Conservation (phyloP, 2,329 filamentous ascomycete species). For the Stachybotrys echinatus region DNA sequence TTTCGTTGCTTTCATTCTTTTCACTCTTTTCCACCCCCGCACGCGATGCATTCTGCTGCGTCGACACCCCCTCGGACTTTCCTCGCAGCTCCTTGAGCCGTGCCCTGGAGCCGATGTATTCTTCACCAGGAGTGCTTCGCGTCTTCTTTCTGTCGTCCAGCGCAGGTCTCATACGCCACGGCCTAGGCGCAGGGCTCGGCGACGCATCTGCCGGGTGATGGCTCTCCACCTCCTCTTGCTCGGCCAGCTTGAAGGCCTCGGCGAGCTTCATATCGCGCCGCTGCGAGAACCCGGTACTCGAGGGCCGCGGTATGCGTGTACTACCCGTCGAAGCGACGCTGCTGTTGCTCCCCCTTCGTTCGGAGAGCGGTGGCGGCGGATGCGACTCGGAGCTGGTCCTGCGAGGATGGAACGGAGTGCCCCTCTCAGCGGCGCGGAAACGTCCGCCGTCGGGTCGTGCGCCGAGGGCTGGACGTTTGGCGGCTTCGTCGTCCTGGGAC, state of each 20-base stretch:
- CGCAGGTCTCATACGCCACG: slow-evolving; percentile 30
- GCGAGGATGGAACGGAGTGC: slow-evolving; percentile 6
- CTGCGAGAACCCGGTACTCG: slow-evolving; percentile 17
- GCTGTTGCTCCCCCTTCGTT: slow-evolving; percentile 12
- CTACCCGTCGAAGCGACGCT: slow-evolving; percentile 21
- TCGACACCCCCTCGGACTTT: slow-evolving; percentile 8
- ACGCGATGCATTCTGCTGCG: not conserved
- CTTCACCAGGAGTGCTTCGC: slow-evolving; percentile 19
- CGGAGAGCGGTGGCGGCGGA: slow-evolving; percentile 4
- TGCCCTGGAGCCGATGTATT: slow-evolving; percentile 23
- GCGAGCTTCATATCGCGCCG: slow-evolving; percentile 31
- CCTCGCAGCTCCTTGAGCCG: slow-evolving; percentile 13
- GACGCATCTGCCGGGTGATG: slow-evolving; percentile 34
- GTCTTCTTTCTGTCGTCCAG: slow-evolving; percentile 24
- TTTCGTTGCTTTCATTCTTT: not conserved
- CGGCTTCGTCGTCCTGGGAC: slow-evolving; percentile 13
- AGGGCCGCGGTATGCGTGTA: slow-evolving; percentile 28
- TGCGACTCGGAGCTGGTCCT: slow-evolving; percentile 18
- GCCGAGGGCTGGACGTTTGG: not conserved
- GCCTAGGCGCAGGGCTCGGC: slow-evolving; percentile 45
- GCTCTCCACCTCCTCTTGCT: slow-evolving; percentile 19
- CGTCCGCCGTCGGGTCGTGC: not conserved
- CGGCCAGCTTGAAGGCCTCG: slow-evolving; percentile 34
- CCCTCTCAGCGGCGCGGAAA: not conserved
- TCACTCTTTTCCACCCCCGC: too few species aligned